Base-by-base conservation (phyloP, 352 stramenopile species). In the Aphanomyces astaci region DNA sequence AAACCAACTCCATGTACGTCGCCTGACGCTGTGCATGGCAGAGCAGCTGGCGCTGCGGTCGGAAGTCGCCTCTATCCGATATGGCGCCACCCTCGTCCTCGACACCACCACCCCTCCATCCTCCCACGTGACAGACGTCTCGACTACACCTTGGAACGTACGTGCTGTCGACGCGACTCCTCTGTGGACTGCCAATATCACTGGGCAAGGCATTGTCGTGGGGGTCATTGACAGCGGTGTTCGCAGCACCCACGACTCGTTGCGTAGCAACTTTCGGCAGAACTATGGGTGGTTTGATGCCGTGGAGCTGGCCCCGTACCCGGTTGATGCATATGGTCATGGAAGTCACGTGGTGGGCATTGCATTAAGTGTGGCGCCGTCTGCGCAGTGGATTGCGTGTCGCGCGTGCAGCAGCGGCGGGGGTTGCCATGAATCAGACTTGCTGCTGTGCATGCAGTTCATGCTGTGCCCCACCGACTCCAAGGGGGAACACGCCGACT, bases 211-310 rank as follows among this genome's bases (percentile, higher is more conserved):
- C 22, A 72, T 88, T 2, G 74, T 82, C 11, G 73, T 89, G 7
- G 81, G 79, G 15, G 76, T 80, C 22, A 89, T 88, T 32, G 81
- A 89, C 60, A 82, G 79, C 0, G 79, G 81, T 15, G 81, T 79
- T 27, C 77, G 77, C 24, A 59, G 63, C 19, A 84, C 74, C 5
- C 79, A 89, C 55, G 66, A 77, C 48, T 73, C 75, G 25, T 48
- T 89, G 28, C 49, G 68, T 5, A 72, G 60, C n/a, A 86, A 75
- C 33, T 88, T 72, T 49, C 74, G 76, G 19, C 49, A 68, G 19
- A 72, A 56, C 17, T 86, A 80, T 36, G 76, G 77, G 13, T 89
- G 81, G 81, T 86, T 76, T 63, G 81, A 89, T 40, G 77, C 81
- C 5, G 72, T 82, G 68, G 67, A 40, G 7, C 76, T 75, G 32